Evolutionary conservation across 2,329 filamentous ascomycete genomes (phyloP).

Genomic region (Plectosphaerella plurivora): DNA sequence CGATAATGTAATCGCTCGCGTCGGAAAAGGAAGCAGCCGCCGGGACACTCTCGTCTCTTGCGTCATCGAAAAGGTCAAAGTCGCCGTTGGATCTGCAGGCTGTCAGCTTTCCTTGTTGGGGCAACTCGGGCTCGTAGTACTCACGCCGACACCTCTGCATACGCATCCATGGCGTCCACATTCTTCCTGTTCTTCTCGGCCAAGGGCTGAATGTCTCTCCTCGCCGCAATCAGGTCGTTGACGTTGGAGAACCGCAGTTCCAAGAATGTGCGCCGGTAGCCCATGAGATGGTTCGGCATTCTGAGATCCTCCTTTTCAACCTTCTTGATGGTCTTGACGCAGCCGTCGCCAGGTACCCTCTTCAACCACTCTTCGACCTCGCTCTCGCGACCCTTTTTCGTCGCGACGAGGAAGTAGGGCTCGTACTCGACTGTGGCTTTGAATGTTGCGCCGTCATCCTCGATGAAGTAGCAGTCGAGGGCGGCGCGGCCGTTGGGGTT

Average conservation of each 20-base stretch:
- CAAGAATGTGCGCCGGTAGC: conserved; percentile 83
- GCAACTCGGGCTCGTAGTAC: conserved; percentile 20
- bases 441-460: conserved; percentile 83
- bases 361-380: conserved; percentile 96
- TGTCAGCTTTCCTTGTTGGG: conserved; percentile 12
- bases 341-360: conserved; percentile 71
- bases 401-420: conserved; percentile 90
- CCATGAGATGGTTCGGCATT: conserved; percentile 93
- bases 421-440: conserved; percentile 96
- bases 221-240: conserved; percentile 75
- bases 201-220: conserved; percentile 80
- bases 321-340: conserved; percentile 72
- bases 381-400: conserved; percentile 79
- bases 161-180: conserved; percentile 95
- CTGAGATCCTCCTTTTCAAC: conserved; percentile 89
- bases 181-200: conserved; percentile 97
- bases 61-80: conserved; percentile 93
- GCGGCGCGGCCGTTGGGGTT: conserved; percentile 80
- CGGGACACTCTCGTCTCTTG: conserved; percentile 75
- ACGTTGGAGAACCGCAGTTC: conserved; percentile 87
- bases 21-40: conserved; percentile 72
- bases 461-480: conserved; percentile 96
- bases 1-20: conserved; percentile 94
- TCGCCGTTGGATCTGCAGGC: conserved; percentile 63
- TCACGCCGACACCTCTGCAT: conserved; percentile 89